These are phyloP conservation scores for Phytophthora fragariae DNA, from an alignment of 352 stramenopile species.

Conservation along the genomic window DNA sequence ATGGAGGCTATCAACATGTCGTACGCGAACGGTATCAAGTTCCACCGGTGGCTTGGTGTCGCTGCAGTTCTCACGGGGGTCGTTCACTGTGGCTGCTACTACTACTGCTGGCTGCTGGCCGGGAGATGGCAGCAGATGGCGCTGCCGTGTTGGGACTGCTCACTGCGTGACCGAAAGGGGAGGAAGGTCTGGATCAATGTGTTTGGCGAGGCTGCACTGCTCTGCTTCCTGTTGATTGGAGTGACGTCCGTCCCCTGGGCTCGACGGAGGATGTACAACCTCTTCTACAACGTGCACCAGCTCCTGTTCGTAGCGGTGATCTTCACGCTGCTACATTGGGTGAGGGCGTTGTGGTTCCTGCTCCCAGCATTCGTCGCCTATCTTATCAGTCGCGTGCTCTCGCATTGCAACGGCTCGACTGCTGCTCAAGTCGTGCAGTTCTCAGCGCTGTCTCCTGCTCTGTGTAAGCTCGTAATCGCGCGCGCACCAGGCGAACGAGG, in stretches of 20 bases:
- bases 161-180: slow-evolving; percentile 26
- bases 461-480: slow-evolving; percentile 49
- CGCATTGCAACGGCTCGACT: slow-evolving; percentile 31
- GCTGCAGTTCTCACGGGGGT: slow-evolving; percentile 41
- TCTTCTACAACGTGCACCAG: slow-evolving; percentile 61
- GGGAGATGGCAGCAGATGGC: slow-evolving; percentile 33
- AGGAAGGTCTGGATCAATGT: slow-evolving; percentile 55
- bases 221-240: slow-evolving; percentile 51
- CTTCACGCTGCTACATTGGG: slow-evolving; percentile 51
- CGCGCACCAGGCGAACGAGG: neutral
- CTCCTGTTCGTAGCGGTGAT: slow-evolving; percentile 47
- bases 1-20: slow-evolving; percentile 63
- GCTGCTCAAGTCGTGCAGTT: slow-evolving; percentile 38
- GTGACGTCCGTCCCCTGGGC: slow-evolving; percentile 50
- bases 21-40: slow-evolving; percentile 57
- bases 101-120: slow-evolving; percentile 36
- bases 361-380: slow-evolving; percentile 46
- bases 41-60: slow-evolving; percentile 58
- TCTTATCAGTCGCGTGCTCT: slow-evolving; percentile 42
- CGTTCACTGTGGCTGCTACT: slow-evolving; percentile 44
- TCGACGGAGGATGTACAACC: slow-evolving; percentile 45
- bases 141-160: slow-evolving; percentile 56
- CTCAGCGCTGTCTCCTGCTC: slow-evolving; percentile 23
- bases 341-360: slow-evolving; percentile 41
- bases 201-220: slow-evolving; percentile 50